These are phyloP conservation scores for Exophiala sp. DNA, from an alignment of 2,329 filamentous ascomycete species.

Conservation along the genomic window DNA sequence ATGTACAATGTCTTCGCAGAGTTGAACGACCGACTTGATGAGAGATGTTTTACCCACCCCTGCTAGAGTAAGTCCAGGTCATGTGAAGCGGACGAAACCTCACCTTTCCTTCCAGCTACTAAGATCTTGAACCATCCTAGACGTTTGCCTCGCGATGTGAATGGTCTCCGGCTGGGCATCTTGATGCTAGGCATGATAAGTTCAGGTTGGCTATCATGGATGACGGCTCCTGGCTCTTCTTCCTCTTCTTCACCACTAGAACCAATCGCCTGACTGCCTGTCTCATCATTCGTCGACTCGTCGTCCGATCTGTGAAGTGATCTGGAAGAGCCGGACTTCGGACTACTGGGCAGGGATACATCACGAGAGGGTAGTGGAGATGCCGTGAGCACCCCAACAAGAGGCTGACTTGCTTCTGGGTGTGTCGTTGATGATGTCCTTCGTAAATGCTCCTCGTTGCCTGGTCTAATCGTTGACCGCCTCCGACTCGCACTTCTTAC, in stretches of 20 bases:
- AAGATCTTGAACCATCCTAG: slow-evolving; percentile 88
- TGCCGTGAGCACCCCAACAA: slow-evolving; percentile 27
- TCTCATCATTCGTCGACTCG: slow-evolving; percentile 53
- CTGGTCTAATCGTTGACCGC: slow-evolving; percentile 28
- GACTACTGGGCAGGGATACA: slow-evolving; percentile 53
- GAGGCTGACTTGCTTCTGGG: slow-evolving; percentile 28
- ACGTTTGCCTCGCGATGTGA: slow-evolving; percentile 78
- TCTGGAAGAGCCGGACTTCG: slow-evolving; percentile 57
- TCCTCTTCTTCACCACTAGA: slow-evolving; percentile 57
- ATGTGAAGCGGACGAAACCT: slow-evolving; percentile 16
- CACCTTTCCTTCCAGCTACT: slow-evolving; percentile 74
- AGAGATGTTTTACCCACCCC: slow-evolving; percentile 86
- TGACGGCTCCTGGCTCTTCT: slow-evolving; percentile 29
- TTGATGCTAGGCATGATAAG: slow-evolving; percentile 97
- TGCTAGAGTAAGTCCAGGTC: slow-evolving; percentile 35
- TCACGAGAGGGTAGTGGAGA: slow-evolving; percentile 36
- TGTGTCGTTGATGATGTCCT: slow-evolving; percentile 12
- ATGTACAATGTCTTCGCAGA: slow-evolving; percentile 88
- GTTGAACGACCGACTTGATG: slow-evolving; percentile 81
- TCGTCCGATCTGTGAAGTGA: slow-evolving; percentile 59
- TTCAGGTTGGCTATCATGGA: slow-evolving; percentile 54
- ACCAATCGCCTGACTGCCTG: slow-evolving; percentile 52
- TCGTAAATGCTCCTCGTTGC: slow-evolving; percentile 18
- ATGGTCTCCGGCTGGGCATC: slow-evolving; percentile 84
- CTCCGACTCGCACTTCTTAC: slow-evolving; percentile 30